A percentile compares a stretch with the other conserved stretches of the same genome.
phyloP scores from a whole-genome alignment of 257 asterid species.

The Phtheirospermum japonicum region DNA sequence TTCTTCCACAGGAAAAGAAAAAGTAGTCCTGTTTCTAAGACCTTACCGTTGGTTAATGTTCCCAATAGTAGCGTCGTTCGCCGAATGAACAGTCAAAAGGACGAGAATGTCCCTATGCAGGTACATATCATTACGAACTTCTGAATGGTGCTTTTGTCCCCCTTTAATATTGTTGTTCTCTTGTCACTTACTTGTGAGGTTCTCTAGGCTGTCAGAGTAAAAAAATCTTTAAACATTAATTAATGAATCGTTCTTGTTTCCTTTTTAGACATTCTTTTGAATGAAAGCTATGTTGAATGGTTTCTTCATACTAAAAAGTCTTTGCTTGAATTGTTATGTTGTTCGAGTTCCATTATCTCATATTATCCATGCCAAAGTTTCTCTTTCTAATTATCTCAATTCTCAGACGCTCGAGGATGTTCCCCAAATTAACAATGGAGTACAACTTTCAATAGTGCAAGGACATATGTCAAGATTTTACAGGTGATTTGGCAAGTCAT shows the following conservation, averaged over 20 bases:
- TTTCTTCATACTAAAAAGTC: conserved; percentile 9
- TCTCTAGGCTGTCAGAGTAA: not conserved
- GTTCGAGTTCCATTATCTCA: no score
- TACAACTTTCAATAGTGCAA: conserved; percentile 94
- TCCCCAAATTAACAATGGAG: conserved; percentile 76
- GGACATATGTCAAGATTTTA: conserved; percentile 94
- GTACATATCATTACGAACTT: conserved; percentile 36
- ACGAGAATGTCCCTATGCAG: conserved; percentile 93
- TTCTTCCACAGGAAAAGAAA: conserved; percentile 61
- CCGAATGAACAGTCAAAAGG: conserved; percentile 70
- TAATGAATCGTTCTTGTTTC: not conserved
- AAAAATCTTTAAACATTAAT: no score
- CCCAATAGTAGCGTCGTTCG: conserved; percentile 70
- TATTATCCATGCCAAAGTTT: not conserved
- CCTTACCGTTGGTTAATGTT: conserved; percentile 71
- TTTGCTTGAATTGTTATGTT: no score
- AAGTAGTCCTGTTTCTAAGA: conserved; percentile 47
- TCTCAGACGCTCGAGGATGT: conserved; percentile 90
- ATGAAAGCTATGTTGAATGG: not conserved
- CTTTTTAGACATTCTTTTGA: not conserved
- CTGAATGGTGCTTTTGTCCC: not conserved
- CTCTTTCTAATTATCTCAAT: not conserved
- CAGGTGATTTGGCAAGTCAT: conserved; percentile 48
- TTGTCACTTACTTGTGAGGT: conserved; percentile 15
- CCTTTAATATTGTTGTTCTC: no score